Base-by-base conservation (phyloP, 2,329 filamentous ascomycete genomes). In the Sclerotinia nivalis region DNA sequence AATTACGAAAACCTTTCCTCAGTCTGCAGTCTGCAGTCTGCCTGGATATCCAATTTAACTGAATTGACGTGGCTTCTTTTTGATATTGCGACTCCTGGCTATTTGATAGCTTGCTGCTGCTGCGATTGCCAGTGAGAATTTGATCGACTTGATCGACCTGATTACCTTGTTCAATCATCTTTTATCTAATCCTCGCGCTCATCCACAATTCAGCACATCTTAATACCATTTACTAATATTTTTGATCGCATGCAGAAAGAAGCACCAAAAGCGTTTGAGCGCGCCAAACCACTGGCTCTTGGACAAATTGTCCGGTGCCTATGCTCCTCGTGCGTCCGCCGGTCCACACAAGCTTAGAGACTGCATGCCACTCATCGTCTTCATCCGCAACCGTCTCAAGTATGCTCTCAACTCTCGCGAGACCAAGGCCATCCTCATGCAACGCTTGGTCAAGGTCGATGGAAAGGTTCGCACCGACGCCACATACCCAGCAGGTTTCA, bases 291-390 rank as follows among this genome's bases (percentile, higher is more conserved):
- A 98, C 91, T 99, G 96, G 96, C 93, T 99, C 83, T 89, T 99
- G 84, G 96, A 99, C 93, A 99, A 99, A 87, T 89, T 99, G 83
- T 97, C 93, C 84, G 96, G 96, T 83, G 87, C 88, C 85, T 95
- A 92, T 82, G 90, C 88, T 78, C 89, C 89, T 80, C 85, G 86
- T 80, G 87, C 89, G 76, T 89, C 88, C 75, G 82, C 88, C 79
- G 96, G 96, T 93, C 96, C 96, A 85, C 95, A 98, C 92, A 99
- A 99, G 92, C 89, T 96, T 84, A 92, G 96, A 84, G 96, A 99
- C 87, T 98, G 95, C 88, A 91, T 99, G 87, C 96, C 96, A 77
- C 87, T 99, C 83, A 94, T 99, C 85, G 92, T 99, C 87, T 98
- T 99, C 91, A 91, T 97, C 85, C 92, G 94, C 80, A 89, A 90